Evolutionary conservation across 495 filamentous ascomycete genomes (phyloP).

Genomic region (Aspergillus asperescens): DNA sequence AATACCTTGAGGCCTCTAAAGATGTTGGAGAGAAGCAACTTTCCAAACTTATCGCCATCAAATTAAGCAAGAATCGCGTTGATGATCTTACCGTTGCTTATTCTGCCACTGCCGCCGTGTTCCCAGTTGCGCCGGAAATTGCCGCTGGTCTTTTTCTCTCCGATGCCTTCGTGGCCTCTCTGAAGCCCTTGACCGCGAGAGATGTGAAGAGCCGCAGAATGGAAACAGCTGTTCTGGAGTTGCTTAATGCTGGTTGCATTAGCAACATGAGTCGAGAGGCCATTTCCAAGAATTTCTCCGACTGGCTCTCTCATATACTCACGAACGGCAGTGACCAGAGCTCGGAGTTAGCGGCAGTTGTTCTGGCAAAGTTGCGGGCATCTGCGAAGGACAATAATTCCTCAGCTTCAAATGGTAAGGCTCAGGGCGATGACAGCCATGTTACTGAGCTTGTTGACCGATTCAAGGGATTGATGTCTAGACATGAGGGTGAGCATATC

Average conservation of each 20-base stretch:
- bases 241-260: slow-evolving; percentile 87
- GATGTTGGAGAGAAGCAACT: slow-evolving; percentile 62
- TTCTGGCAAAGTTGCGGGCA: slow-evolving; percentile 68
- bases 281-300: slow-evolving; percentile 70
- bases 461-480: slow-evolving; percentile 72
- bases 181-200: slow-evolving; percentile 65
- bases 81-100: slow-evolving; percentile 70
- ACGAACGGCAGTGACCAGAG: slow-evolving; percentile 59
- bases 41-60: slow-evolving; percentile 57
- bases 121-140: slow-evolving; percentile 71
- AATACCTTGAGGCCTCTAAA: slow-evolving; percentile 71
- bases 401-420: slow-evolving; percentile 35
- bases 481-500: slow-evolving; percentile 49
- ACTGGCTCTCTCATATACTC: slow-evolving; percentile 77
- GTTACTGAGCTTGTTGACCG: slow-evolving; percentile 68
- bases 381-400: slow-evolving; percentile 37
- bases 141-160: slow-evolving; percentile 73
- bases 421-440: slow-evolving; percentile 45
- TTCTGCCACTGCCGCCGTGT: slow-evolving; percentile 79
- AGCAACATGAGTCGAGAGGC: slow-evolving; percentile 70
- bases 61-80: slow-evolving; percentile 46
- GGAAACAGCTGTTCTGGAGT: slow-evolving; percentile 74
- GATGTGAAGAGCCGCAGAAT: slow-evolving; percentile 72
- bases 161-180: slow-evolving; percentile 67
- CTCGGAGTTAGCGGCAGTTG: slow-evolving; percentile 73